These are phyloP conservation scores for Chlorella sp. DNA, from an alignment of 139 green algal genomes.

Conservation along the genomic window DNA sequence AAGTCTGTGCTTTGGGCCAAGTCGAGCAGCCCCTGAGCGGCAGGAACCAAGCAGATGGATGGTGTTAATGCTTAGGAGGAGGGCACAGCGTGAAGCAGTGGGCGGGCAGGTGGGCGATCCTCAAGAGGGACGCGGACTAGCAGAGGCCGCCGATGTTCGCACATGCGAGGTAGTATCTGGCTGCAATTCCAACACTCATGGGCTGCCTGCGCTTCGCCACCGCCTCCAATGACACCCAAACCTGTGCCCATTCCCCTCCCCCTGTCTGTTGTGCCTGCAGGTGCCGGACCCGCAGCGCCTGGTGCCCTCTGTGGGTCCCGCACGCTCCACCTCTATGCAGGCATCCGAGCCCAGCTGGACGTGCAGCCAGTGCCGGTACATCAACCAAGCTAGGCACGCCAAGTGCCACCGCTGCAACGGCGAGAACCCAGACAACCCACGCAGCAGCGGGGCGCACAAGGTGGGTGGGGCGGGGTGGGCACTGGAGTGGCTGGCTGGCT, in stretches of 20 bases:
- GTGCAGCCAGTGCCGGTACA: slow-evolving; percentile 20
- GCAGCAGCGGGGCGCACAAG: not conserved
- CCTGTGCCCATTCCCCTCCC: not conserved
- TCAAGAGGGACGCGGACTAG: not conserved
- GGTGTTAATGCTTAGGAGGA: not conserved
- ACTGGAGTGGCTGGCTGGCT: not conserved
- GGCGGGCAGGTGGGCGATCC: no score
- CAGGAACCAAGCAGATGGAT: no score
- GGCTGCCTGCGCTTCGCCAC: not conserved
- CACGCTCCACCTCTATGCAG: not conserved
- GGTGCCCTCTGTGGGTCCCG: not conserved
- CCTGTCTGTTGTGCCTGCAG: not conserved
- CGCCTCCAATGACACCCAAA: not conserved
- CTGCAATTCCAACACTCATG: not conserved
- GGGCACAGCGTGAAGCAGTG: not conserved
- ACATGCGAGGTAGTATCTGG: not conserved
- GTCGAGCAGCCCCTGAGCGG: no score
- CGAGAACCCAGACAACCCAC: not conserved
- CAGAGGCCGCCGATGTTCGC: no score
- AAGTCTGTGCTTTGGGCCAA: no score
- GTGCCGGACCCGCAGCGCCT: slow-evolving; percentile 27
- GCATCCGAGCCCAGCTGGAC: slow-evolving; percentile 8
- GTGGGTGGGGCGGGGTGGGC: not conserved
- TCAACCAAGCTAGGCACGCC: not conserved
- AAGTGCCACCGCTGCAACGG: slow-evolving; percentile 19